Evolutionary conservation across 1,139 yeast genomes (phyloP), one percentile per base, ranked within the genome.

Genomic region (Candida sanyaensis): DNA sequence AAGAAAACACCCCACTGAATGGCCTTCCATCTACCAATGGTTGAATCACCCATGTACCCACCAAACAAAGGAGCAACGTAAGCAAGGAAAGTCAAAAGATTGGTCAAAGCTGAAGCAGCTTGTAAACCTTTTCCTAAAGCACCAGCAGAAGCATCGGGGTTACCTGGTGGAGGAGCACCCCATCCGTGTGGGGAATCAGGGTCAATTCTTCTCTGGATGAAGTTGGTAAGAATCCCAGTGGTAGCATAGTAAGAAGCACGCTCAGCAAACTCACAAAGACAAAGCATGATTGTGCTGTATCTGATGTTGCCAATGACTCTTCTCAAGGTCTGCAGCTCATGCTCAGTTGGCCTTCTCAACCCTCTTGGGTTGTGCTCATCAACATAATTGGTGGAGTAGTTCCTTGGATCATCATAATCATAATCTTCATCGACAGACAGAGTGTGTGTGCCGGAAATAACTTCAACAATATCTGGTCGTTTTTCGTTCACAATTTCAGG

Each of bases 191-290:
- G 78, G 27, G 81, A 78, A 42, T 80, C 79, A 26, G 57, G 61
- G 3, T 86, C 86, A 43, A 81, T 62, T n/a, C 77, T 76, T 54
- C 83, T 63, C 55, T 74, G 77, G 44, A 76, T 61, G 56, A 73
- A 75, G 53, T 76, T 76, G 38, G 75, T 63, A 41, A 76, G 63
- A 45, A 75, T 62, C 28, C 74, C 76, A 12, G 66, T 57, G 12
- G 72, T 65, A 9, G 78, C 73, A 51, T 71, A 76, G 50, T 74
- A 76, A 1, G 80, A 74, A 26, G 76, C 77, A 59, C 80, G 62
- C 60, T 76, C 80, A 29, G 78, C 74, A 45, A 76, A 65, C 52
- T 76, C 80, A 33, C 73, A 69, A 21, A 74, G 53, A 62, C 79
- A 75, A 43, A 75, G 63, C 26, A 73, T 57, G 50, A 71, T 73